A percentile compares a stretch with the other conserved stretches of the same genome.
phyloP scores from a whole-genome alignment of 2,329 filamentous ascomycete genomes.

The Phialemoniopsis sp. region DNA sequence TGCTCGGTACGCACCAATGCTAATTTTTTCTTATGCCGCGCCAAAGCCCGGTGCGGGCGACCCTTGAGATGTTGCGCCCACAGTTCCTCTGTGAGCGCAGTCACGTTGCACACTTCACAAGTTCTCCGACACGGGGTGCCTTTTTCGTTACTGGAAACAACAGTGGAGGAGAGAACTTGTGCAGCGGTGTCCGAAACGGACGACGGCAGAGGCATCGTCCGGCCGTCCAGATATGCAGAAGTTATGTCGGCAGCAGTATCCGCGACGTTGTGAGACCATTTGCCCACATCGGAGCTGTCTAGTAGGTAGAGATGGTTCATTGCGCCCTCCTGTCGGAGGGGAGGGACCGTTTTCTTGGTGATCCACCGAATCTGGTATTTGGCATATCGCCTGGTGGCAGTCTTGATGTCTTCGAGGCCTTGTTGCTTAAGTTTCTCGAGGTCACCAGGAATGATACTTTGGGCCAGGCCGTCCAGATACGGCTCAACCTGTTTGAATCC shows the following conservation, averaged over 20 bases:
- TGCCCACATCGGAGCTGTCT: slow-evolving; percentile 67
- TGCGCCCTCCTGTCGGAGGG: slow-evolving; percentile 52
- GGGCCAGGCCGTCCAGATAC: slow-evolving; percentile 53
- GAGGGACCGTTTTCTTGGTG: slow-evolving; percentile 71
- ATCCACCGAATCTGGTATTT: slow-evolving; percentile 86
- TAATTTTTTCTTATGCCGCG: slow-evolving; percentile 18
- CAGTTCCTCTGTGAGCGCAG: slow-evolving; percentile 50
- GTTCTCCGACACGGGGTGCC: slow-evolving; percentile 52
- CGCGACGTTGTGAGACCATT: slow-evolving; percentile 62
- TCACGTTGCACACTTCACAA: slow-evolving; percentile 71
- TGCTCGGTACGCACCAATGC: slow-evolving; percentile 16
- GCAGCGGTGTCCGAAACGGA: slow-evolving; percentile 43
- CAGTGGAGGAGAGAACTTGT: slow-evolving; percentile 49
- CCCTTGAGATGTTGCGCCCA: slow-evolving; percentile 43
- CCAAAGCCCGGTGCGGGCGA: slow-evolving; percentile 26
- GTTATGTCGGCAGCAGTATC: slow-evolving; percentile 61
- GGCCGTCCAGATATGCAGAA: slow-evolving; percentile 54
- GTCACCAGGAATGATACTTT: slow-evolving; percentile 21
- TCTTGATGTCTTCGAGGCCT: slow-evolving; percentile 72
- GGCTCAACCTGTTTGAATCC: slow-evolving; percentile 88
- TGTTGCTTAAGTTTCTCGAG: slow-evolving; percentile 51
- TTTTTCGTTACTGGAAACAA: slow-evolving; percentile 34
- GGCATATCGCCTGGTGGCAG: slow-evolving; percentile 83
- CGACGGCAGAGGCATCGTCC: slow-evolving; percentile 43
- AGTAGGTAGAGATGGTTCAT: slow-evolving; percentile 68